A percentile compares a stretch with the other conserved stretches of the same genome.
Conservation (phyloP, 2,329 filamentous ascomycete species). For the Epichloe sp. region DNA sequence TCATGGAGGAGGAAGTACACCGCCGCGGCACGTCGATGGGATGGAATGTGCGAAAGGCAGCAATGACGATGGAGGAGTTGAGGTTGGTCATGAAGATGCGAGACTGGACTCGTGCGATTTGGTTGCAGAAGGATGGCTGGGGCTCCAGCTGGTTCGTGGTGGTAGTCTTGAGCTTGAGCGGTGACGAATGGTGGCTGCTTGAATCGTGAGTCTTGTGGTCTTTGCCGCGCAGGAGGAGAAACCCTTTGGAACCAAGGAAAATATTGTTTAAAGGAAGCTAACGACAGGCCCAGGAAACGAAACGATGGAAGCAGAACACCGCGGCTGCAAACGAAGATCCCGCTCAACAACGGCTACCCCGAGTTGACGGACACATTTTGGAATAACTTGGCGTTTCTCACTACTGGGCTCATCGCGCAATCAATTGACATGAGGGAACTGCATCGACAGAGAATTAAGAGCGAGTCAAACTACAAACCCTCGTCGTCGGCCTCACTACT, state of each 20-base stretch:
- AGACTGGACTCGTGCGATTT: conserved; percentile 49
- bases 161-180: conserved; percentile 54
- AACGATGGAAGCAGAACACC: conserved; percentile 13
- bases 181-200: conserved; percentile 70
- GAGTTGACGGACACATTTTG: conserved; percentile 38
- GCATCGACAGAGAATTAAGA: conserved; percentile 29
- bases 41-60: conserved; percentile 43
- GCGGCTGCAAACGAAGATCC: conserved; percentile 26
- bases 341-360: conserved; percentile 29
- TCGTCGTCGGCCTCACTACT: conserved; percentile 28
- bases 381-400: conserved; percentile 35
- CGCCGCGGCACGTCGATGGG: conserved; percentile 47
- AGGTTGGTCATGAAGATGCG: conserved; percentile 49
- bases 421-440: conserved; percentile 35
- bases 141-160: conserved; percentile 57
- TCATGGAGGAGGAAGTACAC: conserved; percentile 47
- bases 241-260: conserved; percentile 1
- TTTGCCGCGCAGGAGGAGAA: background rate
- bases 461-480: conserved; percentile 19
- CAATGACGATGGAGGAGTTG: conserved; percentile 39
- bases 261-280: background rate
- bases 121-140: conserved; percentile 65
- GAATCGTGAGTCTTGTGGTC: conserved; percentile 35
- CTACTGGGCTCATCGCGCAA: conserved; percentile 38
- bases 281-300: conserved; percentile 8